Evolutionary conservation across 2,329 filamentous ascomycete species (phyloP).

Genomic region (Aspergillus cejpii): DNA sequence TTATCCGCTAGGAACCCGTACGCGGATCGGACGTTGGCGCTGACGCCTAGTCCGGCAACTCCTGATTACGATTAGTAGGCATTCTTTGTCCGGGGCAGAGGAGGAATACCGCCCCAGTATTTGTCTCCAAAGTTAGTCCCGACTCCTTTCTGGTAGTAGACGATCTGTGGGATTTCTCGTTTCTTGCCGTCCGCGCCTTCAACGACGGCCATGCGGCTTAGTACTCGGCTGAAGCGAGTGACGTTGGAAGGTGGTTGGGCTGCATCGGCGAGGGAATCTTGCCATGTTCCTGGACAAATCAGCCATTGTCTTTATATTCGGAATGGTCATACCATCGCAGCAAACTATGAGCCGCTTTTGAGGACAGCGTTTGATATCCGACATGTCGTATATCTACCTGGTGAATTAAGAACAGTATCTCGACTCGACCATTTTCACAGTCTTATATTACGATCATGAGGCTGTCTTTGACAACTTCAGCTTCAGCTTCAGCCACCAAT

Average conservation of each 20-base stretch:
- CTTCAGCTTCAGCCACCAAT: neutral
- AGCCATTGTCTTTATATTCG: neutral
- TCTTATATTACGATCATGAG: neutral
- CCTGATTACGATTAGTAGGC: slow-evolving; percentile 2
- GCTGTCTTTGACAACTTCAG: neutral
- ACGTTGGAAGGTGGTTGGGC: slow-evolving; percentile 36
- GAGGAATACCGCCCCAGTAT: slow-evolving; percentile 15
- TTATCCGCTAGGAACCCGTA: slow-evolving; percentile 49
- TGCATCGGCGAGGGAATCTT: slow-evolving; percentile 24
- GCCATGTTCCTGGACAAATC: slow-evolving; percentile 25
- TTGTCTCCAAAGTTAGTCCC: slow-evolving; percentile 25
- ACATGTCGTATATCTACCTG: neutral
- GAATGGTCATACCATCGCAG: slow-evolving; percentile 26
- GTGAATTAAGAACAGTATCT: too few species aligned
- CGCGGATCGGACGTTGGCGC: slow-evolving; percentile 21
- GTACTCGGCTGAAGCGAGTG: slow-evolving; percentile 33
- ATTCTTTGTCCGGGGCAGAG: neutral
- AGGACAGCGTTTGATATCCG: neutral
- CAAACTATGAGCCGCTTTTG: slow-evolving; percentile 32
- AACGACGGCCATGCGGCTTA: slow-evolving; percentile 27
- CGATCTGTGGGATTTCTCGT: slow-evolving; percentile 31
- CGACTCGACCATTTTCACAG: too few species aligned
- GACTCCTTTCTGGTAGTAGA: slow-evolving; percentile 40
- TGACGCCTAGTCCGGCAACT: slow-evolving; percentile 17
- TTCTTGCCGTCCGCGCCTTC: slow-evolving; percentile 17